Evolutionary conservation across 176 grass and related monocot species (phyloP).

Genomic region (Typha latifolia): DNA sequence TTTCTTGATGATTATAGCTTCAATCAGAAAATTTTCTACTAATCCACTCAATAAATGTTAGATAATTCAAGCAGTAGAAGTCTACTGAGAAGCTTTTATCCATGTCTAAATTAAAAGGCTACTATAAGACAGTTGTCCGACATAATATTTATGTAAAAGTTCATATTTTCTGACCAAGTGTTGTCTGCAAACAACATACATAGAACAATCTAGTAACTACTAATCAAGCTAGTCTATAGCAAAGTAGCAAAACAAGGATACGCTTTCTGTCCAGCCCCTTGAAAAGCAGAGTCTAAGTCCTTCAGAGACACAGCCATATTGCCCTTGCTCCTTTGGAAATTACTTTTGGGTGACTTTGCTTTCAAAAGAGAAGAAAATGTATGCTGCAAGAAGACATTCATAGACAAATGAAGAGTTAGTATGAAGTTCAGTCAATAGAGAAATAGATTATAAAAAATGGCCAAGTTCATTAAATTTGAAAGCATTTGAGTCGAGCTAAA

Average conservation of each 20-base stretch:
- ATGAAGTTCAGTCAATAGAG: not conserved
- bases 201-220: constrained; percentile 9
- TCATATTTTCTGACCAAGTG: not conserved
- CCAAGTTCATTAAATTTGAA: no score
- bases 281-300: constrained; percentile 81
- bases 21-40: no score
- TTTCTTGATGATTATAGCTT: no score
- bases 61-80: not conserved
- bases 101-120: not conserved
- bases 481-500: no score
- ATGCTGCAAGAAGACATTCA: constrained; percentile 45
- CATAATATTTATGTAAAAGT: not conserved
- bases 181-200: not conserved
- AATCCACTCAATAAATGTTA: not conserved
- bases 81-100: not conserved
- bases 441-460: no score
- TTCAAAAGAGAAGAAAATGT: constrained; percentile 69
- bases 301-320: constrained; percentile 83
- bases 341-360: constrained; percentile 48
- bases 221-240: not conserved
- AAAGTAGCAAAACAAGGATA: constrained; percentile 47
- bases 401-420: not conserved
- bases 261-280: constrained; percentile 83
- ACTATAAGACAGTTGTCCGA: not conserved
- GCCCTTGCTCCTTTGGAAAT: constrained; percentile 39